Conservation (phyloP, 2,329 filamentous ascomycete species). For the Phyllosticta paracitricarpa region DNA sequence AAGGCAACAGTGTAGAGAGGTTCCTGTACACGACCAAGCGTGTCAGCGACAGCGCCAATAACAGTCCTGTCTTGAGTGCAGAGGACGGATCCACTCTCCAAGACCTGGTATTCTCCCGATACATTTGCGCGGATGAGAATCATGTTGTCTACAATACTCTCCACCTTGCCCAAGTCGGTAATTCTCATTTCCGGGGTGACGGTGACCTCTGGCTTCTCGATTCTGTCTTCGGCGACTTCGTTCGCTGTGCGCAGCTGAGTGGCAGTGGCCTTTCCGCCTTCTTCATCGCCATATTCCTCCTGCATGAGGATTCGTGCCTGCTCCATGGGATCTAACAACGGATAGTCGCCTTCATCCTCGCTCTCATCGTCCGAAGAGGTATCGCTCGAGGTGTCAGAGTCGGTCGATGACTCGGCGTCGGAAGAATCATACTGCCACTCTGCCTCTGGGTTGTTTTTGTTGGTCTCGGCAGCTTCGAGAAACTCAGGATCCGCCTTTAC, state of each 20-base stretch:
- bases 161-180: slow-evolving; percentile 62
- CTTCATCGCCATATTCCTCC: slow-evolving; percentile 61
- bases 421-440: slow-evolving; percentile 70
- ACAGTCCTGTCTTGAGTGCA: slow-evolving; percentile 67
- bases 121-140: slow-evolving; percentile 69
- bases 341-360: slow-evolving; percentile 45
- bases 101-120: slow-evolving; percentile 72
- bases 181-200: slow-evolving; percentile 70
- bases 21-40: slow-evolving; percentile 73
- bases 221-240: slow-evolving; percentile 47
- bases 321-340: slow-evolving; percentile 70
- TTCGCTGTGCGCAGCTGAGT: slow-evolving; percentile 68
- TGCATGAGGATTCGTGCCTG: slow-evolving; percentile 78
- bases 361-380: slow-evolving; percentile 39
- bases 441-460: slow-evolving; percentile 45
- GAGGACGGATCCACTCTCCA: slow-evolving; percentile 75
- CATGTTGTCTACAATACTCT: slow-evolving; percentile 68
- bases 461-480: slow-evolving; percentile 33
- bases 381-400: slow-evolving; percentile 38
- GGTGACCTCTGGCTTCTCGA: slow-evolving; percentile 61
- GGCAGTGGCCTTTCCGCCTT: slow-evolving; percentile 58
- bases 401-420: slow-evolving; percentile 52
- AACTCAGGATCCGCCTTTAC: slow-evolving; percentile 30
- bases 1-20: slow-evolving; percentile 81
- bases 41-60: slow-evolving; percentile 74